Conservation (phyloP, 2,329 filamentous ascomycete species). For the Aspergillus tamarii region DNA sequence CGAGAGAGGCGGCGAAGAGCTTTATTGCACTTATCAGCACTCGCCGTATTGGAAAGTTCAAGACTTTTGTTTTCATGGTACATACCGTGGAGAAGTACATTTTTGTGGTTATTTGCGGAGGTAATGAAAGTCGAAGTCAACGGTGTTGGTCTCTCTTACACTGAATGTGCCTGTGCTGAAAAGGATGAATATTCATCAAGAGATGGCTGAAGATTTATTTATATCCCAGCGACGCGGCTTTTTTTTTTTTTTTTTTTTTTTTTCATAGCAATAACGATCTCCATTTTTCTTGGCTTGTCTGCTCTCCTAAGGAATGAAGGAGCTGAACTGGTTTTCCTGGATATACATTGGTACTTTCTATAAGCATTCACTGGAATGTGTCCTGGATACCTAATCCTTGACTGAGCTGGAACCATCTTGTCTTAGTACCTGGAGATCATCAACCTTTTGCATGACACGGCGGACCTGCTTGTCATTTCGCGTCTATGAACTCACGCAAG, state of each 20-base stretch:
- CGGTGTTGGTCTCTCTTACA: not conserved
- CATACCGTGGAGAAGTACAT: constrained; percentile 22
- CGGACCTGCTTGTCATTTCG: not conserved
- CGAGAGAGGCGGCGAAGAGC: constrained; percentile 18
- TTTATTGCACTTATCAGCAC: not conserved
- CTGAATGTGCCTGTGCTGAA: not conserved
- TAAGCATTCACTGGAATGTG: not conserved
- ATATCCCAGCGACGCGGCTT: not conserved
- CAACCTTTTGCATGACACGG: not conserved
- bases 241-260: too few species aligned
- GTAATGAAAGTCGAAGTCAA: not conserved
- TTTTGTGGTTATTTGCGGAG: not conserved
- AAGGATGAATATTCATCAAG: not conserved
- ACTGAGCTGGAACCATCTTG: not conserved
- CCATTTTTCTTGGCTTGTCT: not conserved
- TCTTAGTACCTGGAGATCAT: not conserved
- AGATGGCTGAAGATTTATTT: not conserved
- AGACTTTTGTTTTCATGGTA: not conserved
- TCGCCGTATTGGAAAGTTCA: not conserved
- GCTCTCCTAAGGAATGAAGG: not conserved
- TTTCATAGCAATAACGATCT: not conserved
- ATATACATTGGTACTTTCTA: not conserved
- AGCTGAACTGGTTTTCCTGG: not conserved
- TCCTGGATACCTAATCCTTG: not conserved
- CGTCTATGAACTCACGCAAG: too few species aligned